phyloP scores from a whole-genome alignment of 495 filamentous ascomycete species.

The Penicillium longicatenatum region DNA sequence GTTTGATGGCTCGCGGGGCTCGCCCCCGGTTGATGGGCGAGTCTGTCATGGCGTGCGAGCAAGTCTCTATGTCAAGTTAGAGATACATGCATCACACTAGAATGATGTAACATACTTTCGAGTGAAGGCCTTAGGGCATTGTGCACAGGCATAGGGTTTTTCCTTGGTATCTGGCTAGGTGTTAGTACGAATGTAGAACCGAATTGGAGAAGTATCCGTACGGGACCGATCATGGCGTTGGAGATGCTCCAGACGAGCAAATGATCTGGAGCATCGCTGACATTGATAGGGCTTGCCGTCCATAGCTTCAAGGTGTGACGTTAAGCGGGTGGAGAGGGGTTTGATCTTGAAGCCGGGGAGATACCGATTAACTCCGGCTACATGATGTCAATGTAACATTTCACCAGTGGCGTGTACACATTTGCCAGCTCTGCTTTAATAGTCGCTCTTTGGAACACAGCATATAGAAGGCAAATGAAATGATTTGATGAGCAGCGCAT shows the following conservation, averaged over 20 bases:
- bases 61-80: slow-evolving; percentile 31
- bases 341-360: slow-evolving; percentile 9
- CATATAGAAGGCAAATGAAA: too few species aligned
- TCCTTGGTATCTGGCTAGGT: slow-evolving; percentile 42
- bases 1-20: slow-evolving; percentile 19
- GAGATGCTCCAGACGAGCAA: slow-evolving; percentile 46
- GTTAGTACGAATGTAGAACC: slow-evolving; percentile 16
- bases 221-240: slow-evolving; percentile 49
- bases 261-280: slow-evolving; percentile 37
- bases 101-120: slow-evolving; percentile 35
- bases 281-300: slow-evolving; percentile 39
- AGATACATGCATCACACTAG: background rate
- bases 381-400: background rate
- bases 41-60: slow-evolving; percentile 39
- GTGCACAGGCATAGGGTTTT: slow-evolving; percentile 40
- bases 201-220: slow-evolving; percentile 17
- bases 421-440: too few species aligned
- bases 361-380: slow-evolving; percentile 12
- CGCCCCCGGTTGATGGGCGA: slow-evolving; percentile 30
- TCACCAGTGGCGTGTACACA: too few species aligned
- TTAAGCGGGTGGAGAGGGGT: background rate
- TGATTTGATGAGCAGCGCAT: too few species aligned
- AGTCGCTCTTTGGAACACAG: too few species aligned
- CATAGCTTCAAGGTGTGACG: slow-evolving; percentile 19
- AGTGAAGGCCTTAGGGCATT: slow-evolving; percentile 45